Percentiles rank a stretch among this genome's conserved stretches.
Conservation (phyloP, 2,329 filamentous ascomycete genomes). For the Tolypocladium amazonense region DNA sequence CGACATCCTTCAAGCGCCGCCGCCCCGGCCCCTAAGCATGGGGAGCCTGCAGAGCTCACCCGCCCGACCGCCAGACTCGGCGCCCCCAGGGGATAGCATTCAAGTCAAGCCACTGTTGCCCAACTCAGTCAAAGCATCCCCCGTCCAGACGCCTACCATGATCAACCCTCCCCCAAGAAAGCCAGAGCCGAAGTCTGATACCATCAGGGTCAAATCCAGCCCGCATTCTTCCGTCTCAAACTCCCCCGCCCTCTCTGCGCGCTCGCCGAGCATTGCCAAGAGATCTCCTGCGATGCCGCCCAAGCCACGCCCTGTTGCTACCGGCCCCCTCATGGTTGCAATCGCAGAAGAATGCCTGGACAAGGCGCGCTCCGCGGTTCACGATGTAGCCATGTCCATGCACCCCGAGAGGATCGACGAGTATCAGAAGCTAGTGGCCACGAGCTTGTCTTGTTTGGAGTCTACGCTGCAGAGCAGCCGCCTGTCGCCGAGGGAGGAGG, state of each 20-base stretch:
- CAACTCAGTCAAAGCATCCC: constrained; percentile 3
- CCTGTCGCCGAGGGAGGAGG: constrained; percentile 56
- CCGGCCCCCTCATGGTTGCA: constrained; percentile 52
- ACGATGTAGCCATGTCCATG: constrained; percentile 30
- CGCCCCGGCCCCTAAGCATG: constrained; percentile 13
- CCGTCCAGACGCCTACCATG: constrained; percentile 5
- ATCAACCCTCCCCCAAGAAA: constrained; percentile 4
- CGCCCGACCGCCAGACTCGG: constrained; percentile 4
- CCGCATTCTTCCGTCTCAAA: constrained; percentile 28
- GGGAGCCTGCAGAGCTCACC: constrained; percentile 10
- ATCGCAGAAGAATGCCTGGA: constrained; percentile 67
- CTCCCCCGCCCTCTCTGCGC: constrained; percentile 28
- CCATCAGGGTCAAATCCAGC: constrained; percentile 20
- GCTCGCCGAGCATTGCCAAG: constrained; percentile 29
- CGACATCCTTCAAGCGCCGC: constrained; percentile 23
- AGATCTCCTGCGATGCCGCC: constrained; percentile 29
- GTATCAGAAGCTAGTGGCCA: constrained; percentile 63
- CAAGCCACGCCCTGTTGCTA: constrained; percentile 34
- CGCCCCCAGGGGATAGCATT: constrained; percentile 3
- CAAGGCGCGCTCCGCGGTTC: constrained; percentile 48
- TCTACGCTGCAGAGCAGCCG: constrained; percentile 52
- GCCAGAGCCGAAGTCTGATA: constrained; percentile 5
- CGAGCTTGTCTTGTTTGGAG: constrained; percentile 63
- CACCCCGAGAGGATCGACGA: constrained; percentile 39
- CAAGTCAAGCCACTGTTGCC: constrained; percentile 1